These are phyloP conservation scores for Albatrellus ellisii DNA, from an alignment of 768 basidiomycete species.

Conservation along the genomic window DNA sequence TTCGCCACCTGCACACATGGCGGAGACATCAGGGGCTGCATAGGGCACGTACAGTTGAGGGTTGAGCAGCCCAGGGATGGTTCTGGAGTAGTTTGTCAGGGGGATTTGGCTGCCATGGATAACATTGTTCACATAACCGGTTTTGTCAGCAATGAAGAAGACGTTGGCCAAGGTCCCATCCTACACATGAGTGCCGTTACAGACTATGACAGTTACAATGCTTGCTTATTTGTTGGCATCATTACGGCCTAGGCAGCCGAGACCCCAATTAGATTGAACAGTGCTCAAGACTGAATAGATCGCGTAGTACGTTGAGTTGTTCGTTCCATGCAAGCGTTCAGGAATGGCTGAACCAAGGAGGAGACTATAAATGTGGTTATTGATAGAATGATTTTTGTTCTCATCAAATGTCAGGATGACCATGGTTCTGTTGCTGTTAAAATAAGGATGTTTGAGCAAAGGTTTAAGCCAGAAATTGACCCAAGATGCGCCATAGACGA, in stretches of 20 bases:
- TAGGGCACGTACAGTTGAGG: constrained; percentile 27
- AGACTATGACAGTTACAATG: too few species aligned
- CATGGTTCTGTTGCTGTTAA: constrained; percentile 42
- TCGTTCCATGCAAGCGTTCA: constrained; percentile 24
- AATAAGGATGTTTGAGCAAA: constrained; percentile 32
- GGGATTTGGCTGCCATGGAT: constrained; percentile 19
- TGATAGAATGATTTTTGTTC: constrained; percentile 26
- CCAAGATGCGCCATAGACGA: constrained; percentile 34
- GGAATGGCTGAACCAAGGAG: constrained; percentile 37
- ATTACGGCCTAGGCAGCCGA: constrained; percentile 43
- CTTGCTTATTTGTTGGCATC: constrained; percentile 34
- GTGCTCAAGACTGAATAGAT: constrained; percentile 48
- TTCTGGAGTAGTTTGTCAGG: constrained; percentile 28
- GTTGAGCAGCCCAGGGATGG: constrained; percentile 32
- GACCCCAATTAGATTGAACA: constrained; percentile 47
- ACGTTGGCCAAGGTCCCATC: constrained; percentile 31
- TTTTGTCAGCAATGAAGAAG: constrained; percentile 33
- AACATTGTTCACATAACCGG: constrained; percentile 29
- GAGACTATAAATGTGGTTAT: constrained; percentile 34
- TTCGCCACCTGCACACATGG: constrained; percentile 30
- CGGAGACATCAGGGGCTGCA: constrained; percentile 27
- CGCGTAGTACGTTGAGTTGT: constrained; percentile 41
- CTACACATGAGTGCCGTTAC: neutral
- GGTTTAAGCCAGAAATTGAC: constrained; percentile 37
- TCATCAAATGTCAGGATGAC: constrained; percentile 56